A percentile compares a stretch with the other conserved stretches of the same genome.
Conservation (phyloP, 108 stramenopile genomes). For the Conticribra guillardii region DNA sequence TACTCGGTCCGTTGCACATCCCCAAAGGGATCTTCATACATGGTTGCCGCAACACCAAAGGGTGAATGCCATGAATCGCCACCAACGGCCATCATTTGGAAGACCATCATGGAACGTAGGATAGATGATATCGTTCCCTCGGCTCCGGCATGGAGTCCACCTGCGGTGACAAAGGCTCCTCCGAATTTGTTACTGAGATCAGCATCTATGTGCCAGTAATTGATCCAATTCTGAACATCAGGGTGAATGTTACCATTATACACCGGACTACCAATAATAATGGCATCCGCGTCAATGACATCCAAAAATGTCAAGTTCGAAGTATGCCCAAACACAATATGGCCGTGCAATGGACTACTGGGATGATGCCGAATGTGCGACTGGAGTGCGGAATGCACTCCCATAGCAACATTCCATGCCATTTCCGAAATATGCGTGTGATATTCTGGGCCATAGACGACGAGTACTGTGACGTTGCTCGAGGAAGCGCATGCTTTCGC, state of each 20-base stretch:
- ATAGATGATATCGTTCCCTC: conserved; percentile 43
- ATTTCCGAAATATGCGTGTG: conserved; percentile 45
- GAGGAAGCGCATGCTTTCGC: conserved; percentile 20
- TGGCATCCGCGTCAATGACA: conserved; percentile 48
- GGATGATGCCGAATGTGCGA: conserved; percentile 39
- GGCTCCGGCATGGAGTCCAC: conserved; percentile 50
- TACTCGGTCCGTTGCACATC: conserved; percentile 25
- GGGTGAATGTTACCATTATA: conserved; percentile 54
- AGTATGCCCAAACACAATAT: conserved; percentile 44
- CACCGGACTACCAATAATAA: conserved; percentile 48
- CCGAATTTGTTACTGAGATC: conserved; percentile 47
- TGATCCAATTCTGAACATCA: conserved; percentile 50
- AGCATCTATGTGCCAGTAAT: conserved; percentile 48
- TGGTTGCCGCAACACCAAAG: conserved; percentile 51
- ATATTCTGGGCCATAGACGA: conserved; percentile 45
- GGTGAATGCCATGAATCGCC: conserved; percentile 48
- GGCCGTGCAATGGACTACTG: conserved; percentile 30
- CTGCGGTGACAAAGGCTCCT: conserved; percentile 54
- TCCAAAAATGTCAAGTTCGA: conserved; percentile 40
- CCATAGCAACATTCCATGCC: conserved; percentile 46
- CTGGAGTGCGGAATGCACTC: conserved; percentile 38
- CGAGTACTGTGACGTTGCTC: conserved; percentile 34
- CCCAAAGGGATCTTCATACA: conserved; percentile 49
- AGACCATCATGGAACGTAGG: conserved; percentile 47
- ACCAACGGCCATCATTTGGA: conserved; percentile 50